Percentiles rank a stretch among this genome's conserved stretches.
Evolutionary conservation across 148 eudicot species (phyloP).

Genomic region (Limonium bicolor): DNA sequence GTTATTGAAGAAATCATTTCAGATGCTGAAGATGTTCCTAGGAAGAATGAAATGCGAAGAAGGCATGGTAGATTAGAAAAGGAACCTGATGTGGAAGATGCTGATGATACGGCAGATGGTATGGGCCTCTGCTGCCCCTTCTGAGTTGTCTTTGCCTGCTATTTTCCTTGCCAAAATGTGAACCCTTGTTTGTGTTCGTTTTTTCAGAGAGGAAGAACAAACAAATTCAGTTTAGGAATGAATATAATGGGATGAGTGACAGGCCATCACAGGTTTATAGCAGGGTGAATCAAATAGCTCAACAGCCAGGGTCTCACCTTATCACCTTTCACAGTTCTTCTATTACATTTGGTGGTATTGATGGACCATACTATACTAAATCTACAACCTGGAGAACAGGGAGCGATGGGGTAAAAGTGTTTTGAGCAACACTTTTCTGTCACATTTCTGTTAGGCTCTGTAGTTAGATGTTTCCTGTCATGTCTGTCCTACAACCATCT

Average conservation of each 20-base stretch:
- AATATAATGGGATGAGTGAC: conserved; percentile 22
- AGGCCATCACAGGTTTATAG: conserved; percentile 22
- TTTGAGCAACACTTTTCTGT: not conserved
- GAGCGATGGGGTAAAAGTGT: conserved; percentile 68
- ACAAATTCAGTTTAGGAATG: conserved; percentile 29
- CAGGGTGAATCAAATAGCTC: too few species aligned
- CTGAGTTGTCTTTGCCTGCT: not conserved
- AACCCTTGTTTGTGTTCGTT: conserved; percentile 1
- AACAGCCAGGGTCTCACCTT: conserved; percentile 42
- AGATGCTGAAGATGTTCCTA: conserved; percentile 22
- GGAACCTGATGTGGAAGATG: conserved; percentile 47
- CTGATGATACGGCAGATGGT: conserved; percentile 71
- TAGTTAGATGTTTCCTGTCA: too few species aligned
- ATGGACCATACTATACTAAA: conserved; percentile 65
- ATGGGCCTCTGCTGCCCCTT: not conserved
- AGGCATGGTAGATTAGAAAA: conserved; percentile 26
- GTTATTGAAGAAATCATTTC: conserved; percentile 52
- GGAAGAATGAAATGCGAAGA: conserved; percentile 11
- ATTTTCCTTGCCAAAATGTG: not conserved
- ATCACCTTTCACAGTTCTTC: conserved; percentile 67
- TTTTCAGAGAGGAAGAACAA: conserved; percentile 39
- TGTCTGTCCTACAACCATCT: not conserved
- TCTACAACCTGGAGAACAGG: conserved; percentile 58
- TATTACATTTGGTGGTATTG: conserved; percentile 73
- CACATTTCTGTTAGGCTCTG: not conserved